Evolutionary conservation across 768 basidiomycete species (phyloP), one percentile per base, ranked within the genome.

Genomic region (Mrakia gelida): DNA sequence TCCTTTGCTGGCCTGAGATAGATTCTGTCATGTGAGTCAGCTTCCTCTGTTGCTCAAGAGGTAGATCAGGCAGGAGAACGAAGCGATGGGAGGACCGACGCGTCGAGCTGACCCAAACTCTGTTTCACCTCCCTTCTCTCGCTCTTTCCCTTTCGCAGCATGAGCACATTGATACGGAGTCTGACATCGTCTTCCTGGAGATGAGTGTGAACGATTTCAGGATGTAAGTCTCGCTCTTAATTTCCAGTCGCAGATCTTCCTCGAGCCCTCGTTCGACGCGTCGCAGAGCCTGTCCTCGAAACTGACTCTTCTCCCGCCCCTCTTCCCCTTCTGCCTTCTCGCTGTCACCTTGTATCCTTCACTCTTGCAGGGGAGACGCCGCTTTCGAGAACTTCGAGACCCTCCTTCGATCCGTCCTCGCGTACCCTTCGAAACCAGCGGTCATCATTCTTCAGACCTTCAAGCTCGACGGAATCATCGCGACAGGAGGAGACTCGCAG

Each of bases 341-440:
- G 8, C 7, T 34, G 2, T 38, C 65, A 7, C n/a, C 13, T 59
- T 3, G 1, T 59, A 21, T 21, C 9, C 0, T n/a, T n/a, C 45
- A 11, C n/a, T 45, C 45, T 45, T n/a, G n/a, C 67, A 70, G 67
- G 67, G 71, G 71, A 26, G 71, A 73, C 71, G 49, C 41, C 5
- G 49, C 71, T 7, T 73, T 73, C 56, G 71, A 73, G 30, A 61
- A 73, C 52, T 73, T 73, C 45, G 71, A 73, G 15, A 73, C 71
- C 28, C 71, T 73, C 26, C 30, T 73, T 5, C 49, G 71, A 30
- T 30, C 52, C 34, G 56, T 73, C 11, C 56, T 73, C 6, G 28
- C 49, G 21, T 73, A 73, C 28, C 71, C 71, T 23, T 73, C 71
- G 23, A 32, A 54, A 49, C 71, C 71, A 2, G 71, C 71, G 4